These are phyloP conservation scores for Penicillium sp. DNA, from an alignment of 2,329 filamentous ascomycete genomes.

Conservation along the genomic window DNA sequence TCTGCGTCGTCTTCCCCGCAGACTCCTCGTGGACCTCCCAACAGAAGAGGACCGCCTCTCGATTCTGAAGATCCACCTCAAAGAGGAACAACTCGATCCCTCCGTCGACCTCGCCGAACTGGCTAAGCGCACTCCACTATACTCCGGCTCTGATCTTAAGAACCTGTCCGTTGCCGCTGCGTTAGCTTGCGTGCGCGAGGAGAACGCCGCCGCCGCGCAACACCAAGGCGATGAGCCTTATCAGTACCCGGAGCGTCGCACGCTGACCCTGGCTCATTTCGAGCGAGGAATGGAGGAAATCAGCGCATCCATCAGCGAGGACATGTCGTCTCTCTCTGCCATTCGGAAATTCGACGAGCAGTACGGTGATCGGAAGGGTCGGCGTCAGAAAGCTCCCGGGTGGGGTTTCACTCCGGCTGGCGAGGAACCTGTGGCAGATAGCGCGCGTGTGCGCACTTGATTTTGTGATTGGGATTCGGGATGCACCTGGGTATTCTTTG, in stretches of 20 bases:
- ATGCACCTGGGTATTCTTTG: background rate
- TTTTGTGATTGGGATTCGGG: background rate
- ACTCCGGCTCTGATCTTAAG: conserved; percentile 51
- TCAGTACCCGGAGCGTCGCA: conserved; percentile 63
- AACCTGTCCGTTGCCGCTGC: conserved; percentile 50
- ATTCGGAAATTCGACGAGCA: conserved; percentile 95
- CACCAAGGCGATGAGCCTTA: conserved; percentile 43
- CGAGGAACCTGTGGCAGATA: conserved; percentile 31
- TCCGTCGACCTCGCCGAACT: conserved; percentile 42
- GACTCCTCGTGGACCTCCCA: conserved; percentile 48
- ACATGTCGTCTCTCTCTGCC: conserved; percentile 78
- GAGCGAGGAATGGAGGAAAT: conserved; percentile 82
- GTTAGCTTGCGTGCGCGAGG: conserved; percentile 45
- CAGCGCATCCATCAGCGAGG: conserved; percentile 84
- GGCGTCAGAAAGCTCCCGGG: conserved; percentile 54
- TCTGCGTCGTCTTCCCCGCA: conserved; percentile 47
- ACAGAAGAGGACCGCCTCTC: conserved; percentile 41
- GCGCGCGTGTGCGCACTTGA: conserved; percentile 41
- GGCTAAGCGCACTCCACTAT: conserved; percentile 44
- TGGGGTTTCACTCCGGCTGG: conserved; percentile 48
- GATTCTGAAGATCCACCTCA: conserved; percentile 49
- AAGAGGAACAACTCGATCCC: conserved; percentile 42
- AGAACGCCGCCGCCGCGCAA: conserved; percentile 39
- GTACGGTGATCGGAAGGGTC: conserved; percentile 74
- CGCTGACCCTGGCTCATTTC: conserved; percentile 67